phyloP scores from a whole-genome alignment of 148 eudicot species.

The Rhododendron ferrugineum region DNA sequence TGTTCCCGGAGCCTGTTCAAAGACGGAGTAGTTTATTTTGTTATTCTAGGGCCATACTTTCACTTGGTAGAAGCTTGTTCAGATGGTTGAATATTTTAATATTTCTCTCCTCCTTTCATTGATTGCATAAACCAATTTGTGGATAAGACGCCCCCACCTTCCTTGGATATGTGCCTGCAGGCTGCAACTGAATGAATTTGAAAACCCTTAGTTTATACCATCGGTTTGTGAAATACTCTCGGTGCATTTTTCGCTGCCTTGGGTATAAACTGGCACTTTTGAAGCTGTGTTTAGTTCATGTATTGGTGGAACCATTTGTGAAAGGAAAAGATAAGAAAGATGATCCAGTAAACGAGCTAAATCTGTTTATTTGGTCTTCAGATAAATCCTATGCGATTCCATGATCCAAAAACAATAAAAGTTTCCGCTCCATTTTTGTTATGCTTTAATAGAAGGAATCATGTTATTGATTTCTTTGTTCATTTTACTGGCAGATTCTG shows the following conservation, averaged over 20 bases:
- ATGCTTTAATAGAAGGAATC: not conserved
- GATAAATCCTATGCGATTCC: not conserved
- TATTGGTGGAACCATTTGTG: not conserved
- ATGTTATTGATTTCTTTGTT: conserved; percentile 8
- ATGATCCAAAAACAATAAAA: not conserved
- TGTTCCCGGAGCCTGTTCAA: not conserved
- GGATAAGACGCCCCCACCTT: not conserved
- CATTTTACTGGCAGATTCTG: conserved; percentile 46
- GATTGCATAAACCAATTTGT: not conserved
- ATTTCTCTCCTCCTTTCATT: not conserved
- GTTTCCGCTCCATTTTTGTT: not conserved
- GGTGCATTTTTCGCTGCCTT: not conserved
- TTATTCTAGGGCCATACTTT: not conserved
- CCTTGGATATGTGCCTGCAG: not conserved
- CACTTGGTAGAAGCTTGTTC: not conserved
- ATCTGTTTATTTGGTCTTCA: not conserved
- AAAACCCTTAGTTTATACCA: not conserved
- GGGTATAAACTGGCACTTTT: not conserved
- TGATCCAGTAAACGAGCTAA: not conserved
- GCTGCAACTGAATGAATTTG: not conserved
- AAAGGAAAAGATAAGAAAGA: not conserved
- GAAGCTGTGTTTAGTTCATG: not conserved
- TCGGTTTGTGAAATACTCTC: not conserved
- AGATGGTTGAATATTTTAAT: not conserved
- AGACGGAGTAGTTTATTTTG: not conserved